phyloP scores from a whole-genome alignment of 495 filamentous ascomycete genomes.

The Penicillium parvum region DNA sequence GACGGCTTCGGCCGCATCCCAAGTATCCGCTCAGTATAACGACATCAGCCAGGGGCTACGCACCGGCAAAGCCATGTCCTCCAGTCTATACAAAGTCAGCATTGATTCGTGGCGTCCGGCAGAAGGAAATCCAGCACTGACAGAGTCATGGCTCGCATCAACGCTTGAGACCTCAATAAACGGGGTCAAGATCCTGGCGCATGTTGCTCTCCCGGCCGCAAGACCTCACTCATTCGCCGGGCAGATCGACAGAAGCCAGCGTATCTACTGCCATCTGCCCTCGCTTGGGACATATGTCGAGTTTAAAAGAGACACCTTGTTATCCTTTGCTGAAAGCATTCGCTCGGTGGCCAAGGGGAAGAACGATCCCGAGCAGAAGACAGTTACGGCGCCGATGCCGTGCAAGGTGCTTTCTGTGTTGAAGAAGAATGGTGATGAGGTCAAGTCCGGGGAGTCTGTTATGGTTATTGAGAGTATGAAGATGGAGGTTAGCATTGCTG shows the following conservation, averaged over 20 bases:
- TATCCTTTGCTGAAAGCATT: conserved; percentile 55
- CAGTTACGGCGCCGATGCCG: conserved; percentile 77
- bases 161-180: conserved; percentile 13
- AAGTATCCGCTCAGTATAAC: conserved; percentile 16
- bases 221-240: conserved; percentile 55
- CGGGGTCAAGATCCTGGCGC: conserved; percentile 18
- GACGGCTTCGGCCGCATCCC: neutral
- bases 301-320: conserved; percentile 67
- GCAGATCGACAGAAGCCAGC: conserved; percentile 42
- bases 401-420: conserved; percentile 77
- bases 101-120: conserved; percentile 12
- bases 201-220: conserved; percentile 60
- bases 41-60: conserved; percentile 13
- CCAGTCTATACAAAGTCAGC: neutral
- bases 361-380: conserved; percentile 60
- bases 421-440: conserved; percentile 64
- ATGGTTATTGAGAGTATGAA: conserved; percentile 97
- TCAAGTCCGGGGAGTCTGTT: conserved; percentile 69
- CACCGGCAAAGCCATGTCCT: neutral
- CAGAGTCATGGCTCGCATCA: conserved; percentile 8
- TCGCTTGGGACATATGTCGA: conserved; percentile 39
- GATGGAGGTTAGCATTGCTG: conserved; percentile 81
- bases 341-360: conserved; percentile 71
- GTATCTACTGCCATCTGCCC: conserved; percentile 17
- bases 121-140: conserved; percentile 8